Evolutionary conservation across 169 alveolate species (phyloP).

Genomic region (Eimeria zaria): DNA sequence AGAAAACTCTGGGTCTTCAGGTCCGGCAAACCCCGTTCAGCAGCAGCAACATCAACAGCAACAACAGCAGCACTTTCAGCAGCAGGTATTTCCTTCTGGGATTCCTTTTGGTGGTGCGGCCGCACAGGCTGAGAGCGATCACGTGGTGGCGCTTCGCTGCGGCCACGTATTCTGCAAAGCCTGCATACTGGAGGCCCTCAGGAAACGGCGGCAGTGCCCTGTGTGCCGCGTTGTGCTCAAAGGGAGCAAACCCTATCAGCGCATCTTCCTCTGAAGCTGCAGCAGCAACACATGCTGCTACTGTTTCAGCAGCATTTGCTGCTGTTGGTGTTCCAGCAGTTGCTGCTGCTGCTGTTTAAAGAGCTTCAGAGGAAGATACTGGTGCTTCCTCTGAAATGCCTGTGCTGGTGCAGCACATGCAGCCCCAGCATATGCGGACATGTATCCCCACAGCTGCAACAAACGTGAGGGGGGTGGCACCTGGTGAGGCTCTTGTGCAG

Average conservation of each 20-base stretch:
- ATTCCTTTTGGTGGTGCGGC: neutral
- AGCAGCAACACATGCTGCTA: neutral
- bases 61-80: neutral
- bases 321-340: too few species aligned
- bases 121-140: conserved; percentile 12
- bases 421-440: too few species aligned
- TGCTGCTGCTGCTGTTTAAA: too few species aligned
- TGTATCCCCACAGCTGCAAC: too few species aligned
- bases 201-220: conserved; percentile 62
- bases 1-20: too few species aligned
- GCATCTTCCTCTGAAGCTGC: conserved; percentile 12
- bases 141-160: conserved; percentile 59
- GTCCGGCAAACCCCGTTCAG: too few species aligned
- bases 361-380: too few species aligned
- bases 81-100: neutral
- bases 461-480: neutral
- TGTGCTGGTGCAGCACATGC: too few species aligned
- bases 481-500: neutral
- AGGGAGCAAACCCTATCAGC: conserved; percentile 53
- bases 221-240: conserved; percentile 34
- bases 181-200: conserved; percentile 34
- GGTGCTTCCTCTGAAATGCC: too few species aligned
- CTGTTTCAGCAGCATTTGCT: too few species aligned
- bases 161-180: conserved; percentile 62
- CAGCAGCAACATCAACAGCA: neutral